Conservation (phyloP, 1,284 basidiomycete species). For the Moesziomyces sp. region DNA sequence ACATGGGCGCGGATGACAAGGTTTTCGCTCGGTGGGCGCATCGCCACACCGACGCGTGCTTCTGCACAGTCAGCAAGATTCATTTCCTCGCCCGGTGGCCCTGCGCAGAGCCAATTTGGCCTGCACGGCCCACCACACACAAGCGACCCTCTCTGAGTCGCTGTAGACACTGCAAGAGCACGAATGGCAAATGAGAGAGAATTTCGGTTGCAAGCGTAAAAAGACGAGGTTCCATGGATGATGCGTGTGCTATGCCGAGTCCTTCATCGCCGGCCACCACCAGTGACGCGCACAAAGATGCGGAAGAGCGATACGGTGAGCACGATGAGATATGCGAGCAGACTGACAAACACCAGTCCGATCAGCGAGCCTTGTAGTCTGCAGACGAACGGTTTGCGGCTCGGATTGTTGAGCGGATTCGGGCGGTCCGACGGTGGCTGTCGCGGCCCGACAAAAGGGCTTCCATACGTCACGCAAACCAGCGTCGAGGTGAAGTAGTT, state of each 20-base stretch:
- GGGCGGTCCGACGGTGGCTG: slow-evolving; percentile 63
- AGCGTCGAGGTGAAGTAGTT: slow-evolving; percentile 89
- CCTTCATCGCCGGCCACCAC: slow-evolving; percentile 21
- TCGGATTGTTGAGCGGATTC: slow-evolving; percentile 52
- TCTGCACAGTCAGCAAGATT: no score
- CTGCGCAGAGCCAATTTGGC: no score
- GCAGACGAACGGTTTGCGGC: slow-evolving; percentile 72
- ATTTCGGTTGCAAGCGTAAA: background rate
- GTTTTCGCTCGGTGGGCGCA: no score
- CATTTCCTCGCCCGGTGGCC: no score
- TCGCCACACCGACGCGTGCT: no score
- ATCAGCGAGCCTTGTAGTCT: slow-evolving; percentile 69
- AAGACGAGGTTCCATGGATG: background rate
- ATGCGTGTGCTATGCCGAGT: background rate
- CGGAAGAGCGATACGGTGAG: slow-evolving; percentile 61
- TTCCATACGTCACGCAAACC: slow-evolving; percentile 72
- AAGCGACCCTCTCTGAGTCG: no score
- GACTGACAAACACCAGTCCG: slow-evolving; percentile 71
- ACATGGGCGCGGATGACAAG: no score
- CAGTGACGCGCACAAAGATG: slow-evolving; percentile 55
- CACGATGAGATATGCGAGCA: slow-evolving; percentile 64
- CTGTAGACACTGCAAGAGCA: no score
- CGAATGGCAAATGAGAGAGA: no score
- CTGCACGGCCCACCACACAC: no score
- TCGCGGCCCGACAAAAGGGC: slow-evolving; percentile 73